These are phyloP conservation scores for Cryptococcus sp. DNA, from an alignment of 1,284 basidiomycete species.

Conservation along the genomic window DNA sequence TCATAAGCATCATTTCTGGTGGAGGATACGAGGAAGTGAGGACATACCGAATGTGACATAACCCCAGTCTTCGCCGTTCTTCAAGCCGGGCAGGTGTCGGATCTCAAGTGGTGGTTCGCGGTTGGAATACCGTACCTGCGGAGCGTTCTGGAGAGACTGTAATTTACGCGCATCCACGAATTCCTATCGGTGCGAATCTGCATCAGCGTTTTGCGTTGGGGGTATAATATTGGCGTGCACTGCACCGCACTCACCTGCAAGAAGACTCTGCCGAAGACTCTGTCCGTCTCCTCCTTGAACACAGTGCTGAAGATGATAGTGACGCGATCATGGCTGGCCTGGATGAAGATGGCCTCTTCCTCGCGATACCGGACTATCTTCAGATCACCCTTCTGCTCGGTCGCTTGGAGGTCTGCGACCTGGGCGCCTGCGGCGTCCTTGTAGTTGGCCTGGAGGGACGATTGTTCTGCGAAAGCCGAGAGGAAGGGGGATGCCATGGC, in stretches of 20 bases:
- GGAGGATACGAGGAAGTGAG: background rate
- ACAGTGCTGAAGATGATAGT: slow-evolving; percentile 97
- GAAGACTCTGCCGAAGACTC: slow-evolving; percentile 95
- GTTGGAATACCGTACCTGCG: slow-evolving; percentile 96
- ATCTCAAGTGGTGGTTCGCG: slow-evolving; percentile 96
- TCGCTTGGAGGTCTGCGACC: slow-evolving; percentile 50
- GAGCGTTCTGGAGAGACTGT: slow-evolving; percentile 92
- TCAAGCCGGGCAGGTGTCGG: slow-evolving; percentile 77
- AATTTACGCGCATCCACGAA: slow-evolving; percentile 96
- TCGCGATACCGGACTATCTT: slow-evolving; percentile 95
- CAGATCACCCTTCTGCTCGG: slow-evolving; percentile 67
- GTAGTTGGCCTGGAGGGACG: slow-evolving; percentile 69
- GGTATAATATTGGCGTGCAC: background rate
- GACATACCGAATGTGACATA: slow-evolving; percentile 87
- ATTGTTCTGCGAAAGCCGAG: slow-evolving; percentile 82
- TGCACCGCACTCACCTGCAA: slow-evolving; percentile 68
- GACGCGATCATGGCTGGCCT: slow-evolving; percentile 90
- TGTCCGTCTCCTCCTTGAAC: slow-evolving; percentile 96
- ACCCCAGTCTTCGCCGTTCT: slow-evolving; percentile 85
- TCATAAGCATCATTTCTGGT: background rate
- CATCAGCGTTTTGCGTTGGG: background rate
- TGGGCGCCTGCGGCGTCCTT: slow-evolving; percentile 54
- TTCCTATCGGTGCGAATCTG: slow-evolving; percentile 63
- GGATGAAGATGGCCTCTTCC: slow-evolving; percentile 95
- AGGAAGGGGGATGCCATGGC: slow-evolving; percentile 95